A percentile compares a stretch with the other conserved stretches of the same genome.
phyloP scores from a whole-genome alignment of 345 rosid genomes.

The Raphanus raphanistrum region DNA sequence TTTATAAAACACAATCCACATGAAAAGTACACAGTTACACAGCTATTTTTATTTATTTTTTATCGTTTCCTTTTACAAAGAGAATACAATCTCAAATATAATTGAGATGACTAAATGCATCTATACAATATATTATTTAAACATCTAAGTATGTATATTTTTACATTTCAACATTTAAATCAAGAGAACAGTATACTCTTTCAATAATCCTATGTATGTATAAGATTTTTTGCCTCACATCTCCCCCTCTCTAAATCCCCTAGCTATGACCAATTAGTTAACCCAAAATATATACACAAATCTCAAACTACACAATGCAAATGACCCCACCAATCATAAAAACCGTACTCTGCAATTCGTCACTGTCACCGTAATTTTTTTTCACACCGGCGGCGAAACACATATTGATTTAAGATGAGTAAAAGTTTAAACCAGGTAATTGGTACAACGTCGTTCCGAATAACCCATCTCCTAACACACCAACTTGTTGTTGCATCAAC shows the following conservation, averaged over 20 bases:
- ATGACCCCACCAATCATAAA: constrained; percentile 17
- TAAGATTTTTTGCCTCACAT: constrained; percentile 26
- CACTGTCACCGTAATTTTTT: background rate
- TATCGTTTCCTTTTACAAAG: constrained; percentile 2
- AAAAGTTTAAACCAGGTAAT: constrained; percentile 75
- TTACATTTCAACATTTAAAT: constrained; percentile 6
- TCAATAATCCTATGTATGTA: constrained; percentile 20
- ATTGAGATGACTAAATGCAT: constrained; percentile 18
- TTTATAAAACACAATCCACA: background rate
- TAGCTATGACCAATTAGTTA: constrained; percentile 10
- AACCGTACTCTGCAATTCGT: background rate
- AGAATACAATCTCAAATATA: constrained; percentile 24
- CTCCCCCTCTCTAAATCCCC: constrained; percentile 32
- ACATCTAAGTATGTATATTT: constrained; percentile 20
- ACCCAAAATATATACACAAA: constrained; percentile 40
- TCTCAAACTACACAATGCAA: constrained; percentile 27
- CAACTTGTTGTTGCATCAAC: constrained; percentile 44
- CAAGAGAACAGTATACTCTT: constrained; percentile 1
- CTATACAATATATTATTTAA: constrained; percentile 14
- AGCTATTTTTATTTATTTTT: constrained; percentile 6
- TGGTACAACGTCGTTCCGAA: constrained; percentile 61
- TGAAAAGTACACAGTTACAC: background rate
- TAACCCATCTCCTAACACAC: constrained; percentile 56
- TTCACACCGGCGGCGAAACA: constrained; percentile 3
- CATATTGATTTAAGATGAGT: constrained; percentile 42